Percentiles rank a stretch among this genome's conserved stretches.
Conservation (phyloP, 2,329 filamentous ascomycete species). For the Decorospora gaudefroyi region DNA sequence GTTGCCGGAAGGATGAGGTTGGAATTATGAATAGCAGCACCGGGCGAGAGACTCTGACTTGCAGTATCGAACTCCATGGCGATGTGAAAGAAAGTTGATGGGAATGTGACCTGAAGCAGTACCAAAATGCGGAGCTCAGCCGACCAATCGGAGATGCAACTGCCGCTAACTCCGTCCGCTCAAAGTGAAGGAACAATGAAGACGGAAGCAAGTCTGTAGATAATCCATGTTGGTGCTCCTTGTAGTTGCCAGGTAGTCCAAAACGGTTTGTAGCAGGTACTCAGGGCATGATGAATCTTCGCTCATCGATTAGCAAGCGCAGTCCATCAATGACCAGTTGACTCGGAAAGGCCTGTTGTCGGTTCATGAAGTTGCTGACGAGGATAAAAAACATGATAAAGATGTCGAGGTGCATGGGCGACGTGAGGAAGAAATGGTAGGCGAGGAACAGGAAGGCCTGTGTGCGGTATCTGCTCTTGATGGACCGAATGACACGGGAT, state of each 20-base stretch:
- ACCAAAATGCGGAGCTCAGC: conserved; percentile 28
- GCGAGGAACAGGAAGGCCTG: conserved; percentile 42
- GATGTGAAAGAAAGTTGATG: conserved; percentile 15
- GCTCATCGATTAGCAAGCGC: conserved; percentile 35
- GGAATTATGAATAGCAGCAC: conserved; percentile 41
- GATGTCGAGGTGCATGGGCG: conserved; percentile 38
- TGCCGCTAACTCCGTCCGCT: conserved; percentile 21
- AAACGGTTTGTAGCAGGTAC: too few species aligned
- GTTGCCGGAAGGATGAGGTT: conserved; percentile 73
- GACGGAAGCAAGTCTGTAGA: neutral
- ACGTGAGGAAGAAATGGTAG: conserved; percentile 43
- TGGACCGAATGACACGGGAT: conserved; percentile 34
- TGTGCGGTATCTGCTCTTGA: conserved; percentile 36
- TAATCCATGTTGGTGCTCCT: neutral
- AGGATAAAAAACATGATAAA: conserved; percentile 44
- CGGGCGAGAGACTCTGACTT: conserved; percentile 46
- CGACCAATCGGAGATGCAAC: conserved; percentile 39
- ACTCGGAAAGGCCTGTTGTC: conserved; percentile 34
- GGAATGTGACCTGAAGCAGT: conserved; percentile 18
- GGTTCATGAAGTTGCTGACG: conserved; percentile 46
- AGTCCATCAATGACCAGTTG: conserved; percentile 35
- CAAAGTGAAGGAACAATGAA: conserved; percentile 10
- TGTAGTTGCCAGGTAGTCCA: neutral
- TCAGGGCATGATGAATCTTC: conserved; percentile 33
- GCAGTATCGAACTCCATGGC: conserved; percentile 45